phyloP scores from a whole-genome alignment of 345 rosid genomes.

The Gossypium longicalyx region DNA sequence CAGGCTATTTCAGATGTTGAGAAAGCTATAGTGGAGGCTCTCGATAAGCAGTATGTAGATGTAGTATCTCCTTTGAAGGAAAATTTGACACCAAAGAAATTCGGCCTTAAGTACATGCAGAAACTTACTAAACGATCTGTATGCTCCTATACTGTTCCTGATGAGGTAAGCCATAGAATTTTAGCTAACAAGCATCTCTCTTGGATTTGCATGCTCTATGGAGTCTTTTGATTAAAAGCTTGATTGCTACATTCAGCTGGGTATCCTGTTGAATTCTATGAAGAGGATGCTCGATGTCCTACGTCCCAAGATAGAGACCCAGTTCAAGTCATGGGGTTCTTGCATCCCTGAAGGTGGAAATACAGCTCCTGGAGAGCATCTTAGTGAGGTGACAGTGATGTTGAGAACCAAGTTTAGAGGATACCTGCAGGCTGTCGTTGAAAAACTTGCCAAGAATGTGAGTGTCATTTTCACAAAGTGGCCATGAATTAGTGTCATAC shows the following conservation, averaged over 20 bases:
- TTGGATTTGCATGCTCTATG: conserved; percentile 8
- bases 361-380: conserved; percentile 80
- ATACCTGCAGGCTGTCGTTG: conserved; percentile 87
- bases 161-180: conserved; percentile 54
- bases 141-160: conserved; percentile 67
- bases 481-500: background rate
- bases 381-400: conserved; percentile 93
- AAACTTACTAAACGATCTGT: conserved; percentile 77
- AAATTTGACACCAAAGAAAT: conserved; percentile 76
- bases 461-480: conserved; percentile 26
- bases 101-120: conserved; percentile 87
- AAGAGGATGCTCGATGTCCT: conserved; percentile 87
- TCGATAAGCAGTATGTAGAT: conserved; percentile 94
- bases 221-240: conserved; percentile 17
- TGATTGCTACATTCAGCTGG: conserved; percentile 49
- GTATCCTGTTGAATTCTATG: conserved; percentile 84
- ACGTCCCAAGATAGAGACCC: conserved; percentile 74
- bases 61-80: conserved; percentile 85
- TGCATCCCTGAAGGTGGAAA: conserved; percentile 86
- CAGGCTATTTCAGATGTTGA: conserved; percentile 96
- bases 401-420: conserved; percentile 84
- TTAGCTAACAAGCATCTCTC: background rate
- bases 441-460: conserved; percentile 86
- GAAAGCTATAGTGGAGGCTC: conserved; percentile 83
- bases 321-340: conserved; percentile 87